Evolutionary conservation across 768 basidiomycete species (phyloP), one percentile per base, ranked within the genome.

Genomic region (Mycena polygramma): DNA sequence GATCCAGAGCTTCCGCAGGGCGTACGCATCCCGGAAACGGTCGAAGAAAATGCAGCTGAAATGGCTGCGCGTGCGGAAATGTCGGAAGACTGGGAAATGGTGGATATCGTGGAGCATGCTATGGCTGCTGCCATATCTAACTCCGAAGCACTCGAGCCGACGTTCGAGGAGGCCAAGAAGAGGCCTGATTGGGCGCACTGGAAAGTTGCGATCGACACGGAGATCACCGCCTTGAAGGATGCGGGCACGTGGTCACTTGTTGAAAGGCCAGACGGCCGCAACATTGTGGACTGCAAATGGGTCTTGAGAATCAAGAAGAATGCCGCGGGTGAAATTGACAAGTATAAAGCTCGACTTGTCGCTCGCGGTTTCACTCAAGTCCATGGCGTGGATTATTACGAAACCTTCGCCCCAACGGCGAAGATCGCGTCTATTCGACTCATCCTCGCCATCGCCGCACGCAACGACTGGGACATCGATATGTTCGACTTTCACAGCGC

Each of bases 401-500:
- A 57, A 24, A 57, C 57, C n/a, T 57, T 57, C 22, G 57, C 57
- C n/a, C 57, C 57, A 10, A 46, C 43, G 10, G 41, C 57, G 22
- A 45, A 46, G 24, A 45, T 59, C 24, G 60, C 46, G 1, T 61
- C 60, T 20, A 51, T 61, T 7, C 46, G 60, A 13, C 15, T 39
- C 17, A 48, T 61, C 14, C 60, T 61, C 37, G 60, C 60, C 26
- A 48, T 60, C 11, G 59, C 59, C 43, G 45, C 59, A 17, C 59
- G 59, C 2, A 46, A 48, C 39, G 39, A 61, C 60, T 51, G 46
- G 46, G 15, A 61, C 30, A 51, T 53, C 19, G 51, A 63, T 19
- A 53, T 54, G 62, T 54, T 63, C 39, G 62, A 63, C 62, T 54
- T 63, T 52, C 37, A 63, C 10, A 52, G 61, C n/a, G 61, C 61